Evolutionary conservation across 164 flowering plant species (phyloP), one percentile per base, ranked within the genome.

Genomic region (Magnolia sinica): DNA sequence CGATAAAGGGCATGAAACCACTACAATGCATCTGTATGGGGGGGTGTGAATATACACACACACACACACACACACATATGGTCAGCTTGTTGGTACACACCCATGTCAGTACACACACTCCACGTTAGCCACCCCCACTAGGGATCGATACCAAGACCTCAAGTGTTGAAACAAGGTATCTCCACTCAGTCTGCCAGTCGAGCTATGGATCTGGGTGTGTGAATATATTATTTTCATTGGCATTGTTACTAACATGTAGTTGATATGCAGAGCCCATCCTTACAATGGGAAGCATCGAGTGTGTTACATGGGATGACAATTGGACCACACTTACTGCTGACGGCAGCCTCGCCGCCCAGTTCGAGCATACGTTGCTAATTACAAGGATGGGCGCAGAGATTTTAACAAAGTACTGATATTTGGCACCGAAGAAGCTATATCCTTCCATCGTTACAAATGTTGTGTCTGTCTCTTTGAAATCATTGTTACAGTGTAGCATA

Each of bases 271-370:
- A 96, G 82, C 98, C 98, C n/a, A 91, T 92, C 80, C 94, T 94
- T 75, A 89, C 97, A 50, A 68, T 88, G 86, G 98, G 99, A 82
- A 87, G 89, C 84, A 88, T 79, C 1, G 88, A 94, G 13, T 91
- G 92, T 70, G 73, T 82, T 72, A 90, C 90, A 51, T 94, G 98
- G 99, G 86, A 85, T 37, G 99, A 96, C 81, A 90, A 91, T 66
- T 94, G 99, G 96, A 96, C 99, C 18, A 86, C 95, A 18, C 73
- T 96, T 74, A 89, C 97, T 7, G 88, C 84, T 13, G 99, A 96
- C 87, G 96, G 98, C 18, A 82, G 95, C 83, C 91, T 87, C 10
- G 90, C 98, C 50, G 98, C 98, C 0, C 99, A 96, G 82, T 92
- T 88, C 85, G 98, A 94, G 82, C 99, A 96, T 75, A 89, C 99